Evolutionary conservation across 208 protist species (phyloP), one percentile per base, ranked within the genome.

Genomic region (Vickermania ingenoplastis): DNA sequence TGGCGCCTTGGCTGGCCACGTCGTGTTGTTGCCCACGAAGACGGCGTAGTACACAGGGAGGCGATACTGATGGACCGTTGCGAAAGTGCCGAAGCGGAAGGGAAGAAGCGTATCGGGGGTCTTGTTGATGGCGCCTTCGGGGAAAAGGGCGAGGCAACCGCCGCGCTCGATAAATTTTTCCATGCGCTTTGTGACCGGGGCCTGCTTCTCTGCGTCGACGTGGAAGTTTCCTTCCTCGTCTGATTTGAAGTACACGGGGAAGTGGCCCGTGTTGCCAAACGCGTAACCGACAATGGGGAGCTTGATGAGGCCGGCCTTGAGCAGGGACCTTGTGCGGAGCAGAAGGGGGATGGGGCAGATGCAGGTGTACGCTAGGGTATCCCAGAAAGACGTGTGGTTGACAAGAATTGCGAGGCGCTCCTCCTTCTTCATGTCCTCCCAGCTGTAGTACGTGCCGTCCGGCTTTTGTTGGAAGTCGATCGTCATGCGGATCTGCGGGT

Each of bases 311-410:
- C 73, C 63, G 53, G 65, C 54, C 71, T 88, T 88, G 63, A 85
- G 73, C 4, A 83, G 63, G 52, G 81, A 84, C 53, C 77, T 64
- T 22, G 62, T 77, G 27, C 67, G 36, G 4, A 57, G 31, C 31
- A 81, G 52, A 45, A 58, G 31, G 21, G 45, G 53, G 23, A 83
- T 29, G 2, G 81, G 75, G n/a, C 56, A 56, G 21, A 73, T 13
- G 14, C 61, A 55, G 51, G 71, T 71, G 53, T 77, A 72, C 52
- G 65, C 59, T 49, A 81, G 73, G 17, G 75, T 59, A 53, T 88
- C 81, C 71, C 80, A 84, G 71, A 81, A 88, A 41, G 81, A 88
- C 25, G 77, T 82, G 72, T 88, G 81, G 56, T 89, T 85, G 36
- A 79, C 28, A 14, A 67, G 57, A 21, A 84, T 50, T 17, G 75